These are phyloP conservation scores for Phytophthora multivora DNA, from an alignment of 352 stramenopile species.

Conservation along the genomic window DNA sequence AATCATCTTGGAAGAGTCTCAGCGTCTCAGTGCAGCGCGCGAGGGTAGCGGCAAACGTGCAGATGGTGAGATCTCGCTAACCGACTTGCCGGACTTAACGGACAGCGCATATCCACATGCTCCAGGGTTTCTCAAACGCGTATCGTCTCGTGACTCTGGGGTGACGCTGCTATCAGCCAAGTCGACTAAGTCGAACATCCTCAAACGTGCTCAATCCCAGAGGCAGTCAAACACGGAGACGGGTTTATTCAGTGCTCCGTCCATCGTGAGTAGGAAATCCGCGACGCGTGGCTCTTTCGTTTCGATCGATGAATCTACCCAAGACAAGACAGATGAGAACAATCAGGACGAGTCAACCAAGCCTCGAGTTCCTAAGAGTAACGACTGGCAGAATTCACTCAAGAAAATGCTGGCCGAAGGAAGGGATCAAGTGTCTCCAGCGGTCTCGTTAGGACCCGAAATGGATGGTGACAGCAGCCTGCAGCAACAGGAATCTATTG, in stretches of 20 bases:
- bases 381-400: constrained; percentile 61
- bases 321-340: constrained; percentile 1
- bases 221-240: constrained; percentile 18
- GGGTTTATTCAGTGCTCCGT: constrained; percentile 5
- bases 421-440: constrained; percentile 17
- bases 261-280: constrained; percentile 5
- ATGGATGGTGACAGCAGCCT: constrained; percentile 5
- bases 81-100: constrained; percentile 58
- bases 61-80: constrained; percentile 63
- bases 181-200: constrained; percentile 10
- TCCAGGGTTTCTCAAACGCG: constrained; percentile 38
- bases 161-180: constrained; percentile 18
- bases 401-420: constrained; percentile 63
- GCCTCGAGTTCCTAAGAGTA: constrained; percentile 13
- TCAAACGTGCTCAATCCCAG: constrained; percentile 51
- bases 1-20: constrained; percentile 73
- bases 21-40: constrained; percentile 47
- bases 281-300: background rate
- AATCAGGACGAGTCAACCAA: constrained; percentile 25
- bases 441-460: constrained; percentile 3
- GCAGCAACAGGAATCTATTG: background rate
- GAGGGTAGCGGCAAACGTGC: constrained; percentile 22
- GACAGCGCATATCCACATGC: constrained; percentile 1
- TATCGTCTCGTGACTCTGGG: constrained; percentile 42
- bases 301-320: constrained; percentile 2